phyloP scores from a whole-genome alignment of 2,329 filamentous ascomycete species.

The Hypoxylon sp. region DNA sequence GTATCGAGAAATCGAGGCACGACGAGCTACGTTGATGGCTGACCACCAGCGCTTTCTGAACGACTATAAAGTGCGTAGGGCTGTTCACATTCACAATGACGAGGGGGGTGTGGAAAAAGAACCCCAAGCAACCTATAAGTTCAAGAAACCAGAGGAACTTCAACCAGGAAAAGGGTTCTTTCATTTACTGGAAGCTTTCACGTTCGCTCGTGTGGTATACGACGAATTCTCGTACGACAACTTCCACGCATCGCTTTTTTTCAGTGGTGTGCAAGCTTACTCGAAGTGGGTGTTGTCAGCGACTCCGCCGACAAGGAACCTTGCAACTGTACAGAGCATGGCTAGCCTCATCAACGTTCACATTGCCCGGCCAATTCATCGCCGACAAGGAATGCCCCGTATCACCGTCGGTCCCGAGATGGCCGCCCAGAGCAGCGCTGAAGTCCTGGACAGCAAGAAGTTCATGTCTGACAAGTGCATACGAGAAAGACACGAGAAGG shows the following conservation, averaged over 20 bases:
- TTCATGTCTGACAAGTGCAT: conserved; percentile 49
- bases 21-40: too few relatives aligned
- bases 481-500: conserved; percentile 48
- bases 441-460: conserved; percentile 47
- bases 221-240: conserved; percentile 56
- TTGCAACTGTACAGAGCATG: conserved; percentile 49
- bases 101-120: too few relatives aligned
- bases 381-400: conserved; percentile 46
- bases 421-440: conserved; percentile 44
- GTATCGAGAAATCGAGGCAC: not conserved
- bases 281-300: conserved; percentile 56
- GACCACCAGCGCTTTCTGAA: too few relatives aligned
- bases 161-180: not conserved
- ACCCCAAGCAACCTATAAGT: too few relatives aligned
- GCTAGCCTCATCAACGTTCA: conserved; percentile 50
- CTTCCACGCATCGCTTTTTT: conserved; percentile 44
- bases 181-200: conserved; percentile 50
- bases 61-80: too few relatives aligned
- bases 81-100: too few relatives aligned
- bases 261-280: conserved; percentile 44
- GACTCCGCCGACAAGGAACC: conserved; percentile 50
- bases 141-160: not conserved
- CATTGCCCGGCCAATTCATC: conserved; percentile 48
- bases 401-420: conserved; percentile 48
- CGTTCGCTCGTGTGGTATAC: conserved; percentile 51